A percentile compares a stretch with the other conserved stretches of the same genome.
phyloP scores from a whole-genome alignment of 2,329 filamentous ascomycete species.

The Alternaria gaisen region DNA sequence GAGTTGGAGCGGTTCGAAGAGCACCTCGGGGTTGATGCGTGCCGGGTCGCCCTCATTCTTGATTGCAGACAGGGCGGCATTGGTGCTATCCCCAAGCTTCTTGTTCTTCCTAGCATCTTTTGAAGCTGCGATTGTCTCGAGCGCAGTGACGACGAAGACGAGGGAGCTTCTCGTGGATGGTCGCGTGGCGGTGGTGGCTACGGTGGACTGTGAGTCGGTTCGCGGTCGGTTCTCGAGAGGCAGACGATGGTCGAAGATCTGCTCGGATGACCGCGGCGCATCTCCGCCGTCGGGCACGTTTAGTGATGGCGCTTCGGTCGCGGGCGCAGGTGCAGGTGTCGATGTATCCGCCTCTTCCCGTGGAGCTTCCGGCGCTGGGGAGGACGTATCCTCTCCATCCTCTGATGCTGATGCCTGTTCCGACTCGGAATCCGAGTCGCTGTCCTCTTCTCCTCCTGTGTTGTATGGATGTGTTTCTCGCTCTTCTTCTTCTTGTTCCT shows the following conservation, averaged over 20 bases:
- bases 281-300: conserved; percentile 37
- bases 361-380: conserved; percentile 23
- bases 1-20: conserved; percentile 90
- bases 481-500: background rate
- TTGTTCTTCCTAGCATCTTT: conserved; percentile 91
- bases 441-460: conserved; percentile 11
- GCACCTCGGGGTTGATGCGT: conserved; percentile 86
- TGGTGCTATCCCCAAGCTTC: conserved; percentile 81
- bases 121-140: conserved; percentile 90
- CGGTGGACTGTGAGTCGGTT: conserved; percentile 69
- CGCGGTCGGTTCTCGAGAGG: conserved; percentile 53
- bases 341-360: conserved; percentile 28
- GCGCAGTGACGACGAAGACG: conserved; percentile 91
- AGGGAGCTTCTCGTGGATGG: conserved; percentile 85
- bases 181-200: conserved; percentile 58
- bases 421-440: conserved; percentile 26
- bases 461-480: background rate
- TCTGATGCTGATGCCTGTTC: conserved; percentile 32
- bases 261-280: conserved; percentile 44
- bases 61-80: conserved; percentile 84
- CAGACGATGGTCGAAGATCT: conserved; percentile 47
- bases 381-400: conserved; percentile 19
- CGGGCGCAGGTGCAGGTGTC: conserved; percentile 13
- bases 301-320: conserved; percentile 36
- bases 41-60: conserved; percentile 79